Percentiles rank a stretch among this genome's conserved stretches.
These are phyloP conservation scores for Penicillium sumatraense DNA, from an alignment of 2,329 filamentous ascomycete species.

Conservation along the genomic window DNA sequence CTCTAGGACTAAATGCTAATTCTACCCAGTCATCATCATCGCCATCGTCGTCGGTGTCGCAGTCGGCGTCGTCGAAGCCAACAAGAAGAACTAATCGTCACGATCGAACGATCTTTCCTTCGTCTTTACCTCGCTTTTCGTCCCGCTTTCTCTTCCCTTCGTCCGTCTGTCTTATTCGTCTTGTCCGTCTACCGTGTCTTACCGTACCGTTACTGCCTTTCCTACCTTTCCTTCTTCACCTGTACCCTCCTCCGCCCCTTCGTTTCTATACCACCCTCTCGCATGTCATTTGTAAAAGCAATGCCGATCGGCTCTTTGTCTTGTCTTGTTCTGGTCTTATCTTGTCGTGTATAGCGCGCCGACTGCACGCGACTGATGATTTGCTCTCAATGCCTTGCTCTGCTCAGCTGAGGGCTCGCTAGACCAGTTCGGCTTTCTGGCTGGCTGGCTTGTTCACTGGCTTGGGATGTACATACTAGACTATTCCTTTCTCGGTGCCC, in stretches of 20 bases:
- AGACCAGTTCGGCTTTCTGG: no score
- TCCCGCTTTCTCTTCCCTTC: not conserved
- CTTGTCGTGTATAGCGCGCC: constrained; percentile 23
- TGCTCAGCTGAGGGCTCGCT: no score
- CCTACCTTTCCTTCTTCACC: no score
- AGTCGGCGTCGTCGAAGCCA: constrained; percentile 49
- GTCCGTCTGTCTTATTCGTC: not conserved
- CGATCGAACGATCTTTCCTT: not conserved
- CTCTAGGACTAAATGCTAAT: constrained; percentile 6
- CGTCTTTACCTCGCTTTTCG: constrained; percentile 6
- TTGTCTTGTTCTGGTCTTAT: constrained; percentile 8
- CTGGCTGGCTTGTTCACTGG: no score
- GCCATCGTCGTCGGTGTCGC: constrained; percentile 57
- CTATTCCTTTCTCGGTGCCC: constrained; percentile 26
- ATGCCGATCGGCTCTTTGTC: constrained; percentile 20
- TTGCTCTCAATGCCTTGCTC: no score
- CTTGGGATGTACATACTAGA: constrained; percentile 29
- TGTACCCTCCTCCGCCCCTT: no score
- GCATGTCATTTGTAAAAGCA: constrained; percentile 33
- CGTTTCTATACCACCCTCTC: constrained; percentile 31
- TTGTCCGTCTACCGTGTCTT: not conserved
- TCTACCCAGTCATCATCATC: constrained; percentile 56
- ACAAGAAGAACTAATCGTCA: constrained; percentile 24
- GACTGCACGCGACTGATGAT: constrained; percentile 20
- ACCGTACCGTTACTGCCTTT: not conserved